phyloP scores from a whole-genome alignment of 2,329 filamentous ascomycete genomes.

The Pestalotiopsis sp. region DNA sequence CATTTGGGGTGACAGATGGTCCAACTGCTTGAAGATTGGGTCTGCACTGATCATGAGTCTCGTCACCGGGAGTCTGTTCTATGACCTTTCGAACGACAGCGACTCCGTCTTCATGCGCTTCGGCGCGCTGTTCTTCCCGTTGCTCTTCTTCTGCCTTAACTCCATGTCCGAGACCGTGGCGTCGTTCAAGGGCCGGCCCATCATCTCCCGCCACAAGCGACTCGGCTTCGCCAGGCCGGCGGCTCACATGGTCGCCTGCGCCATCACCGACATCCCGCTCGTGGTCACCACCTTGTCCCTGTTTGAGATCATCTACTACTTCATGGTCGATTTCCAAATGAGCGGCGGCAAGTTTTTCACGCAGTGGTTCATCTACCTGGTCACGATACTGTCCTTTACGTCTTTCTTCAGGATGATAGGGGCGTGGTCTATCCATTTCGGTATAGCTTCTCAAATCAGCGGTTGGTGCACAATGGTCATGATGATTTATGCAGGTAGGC shows the following conservation, averaged over 20 bases:
- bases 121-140: slow-evolving; percentile 35
- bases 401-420: slow-evolving; percentile 70
- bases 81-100: slow-evolving; percentile 58
- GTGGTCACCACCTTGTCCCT: slow-evolving; percentile 52
- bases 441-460: slow-evolving; percentile 27
- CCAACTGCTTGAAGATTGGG: slow-evolving; percentile 42
- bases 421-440: slow-evolving; percentile 57
- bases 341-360: slow-evolving; percentile 57
- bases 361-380: slow-evolving; percentile 63
- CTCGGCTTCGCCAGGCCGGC: slow-evolving; percentile 36
- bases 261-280: slow-evolving; percentile 45
- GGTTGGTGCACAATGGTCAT: slow-evolving; percentile 30
- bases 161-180: slow-evolving; percentile 36
- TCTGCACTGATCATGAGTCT: slow-evolving; percentile 69
- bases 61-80: slow-evolving; percentile 69
- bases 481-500: slow-evolving; percentile 31
- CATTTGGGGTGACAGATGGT: slow-evolving; percentile 34
- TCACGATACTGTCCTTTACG: slow-evolving; percentile 63
- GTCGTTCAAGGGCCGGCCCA: slow-evolving; percentile 33
- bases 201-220: slow-evolving; percentile 34
- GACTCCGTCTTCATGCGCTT: slow-evolving; percentile 56
- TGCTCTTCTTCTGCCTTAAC: slow-evolving; percentile 49
- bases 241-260: slow-evolving; percentile 40
- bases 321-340: slow-evolving; percentile 33
- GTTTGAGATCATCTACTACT: slow-evolving; percentile 48